These are phyloP conservation scores for Yamadazyma ubonensis DNA, from an alignment of 805 yeast species.

Conservation along the genomic window DNA sequence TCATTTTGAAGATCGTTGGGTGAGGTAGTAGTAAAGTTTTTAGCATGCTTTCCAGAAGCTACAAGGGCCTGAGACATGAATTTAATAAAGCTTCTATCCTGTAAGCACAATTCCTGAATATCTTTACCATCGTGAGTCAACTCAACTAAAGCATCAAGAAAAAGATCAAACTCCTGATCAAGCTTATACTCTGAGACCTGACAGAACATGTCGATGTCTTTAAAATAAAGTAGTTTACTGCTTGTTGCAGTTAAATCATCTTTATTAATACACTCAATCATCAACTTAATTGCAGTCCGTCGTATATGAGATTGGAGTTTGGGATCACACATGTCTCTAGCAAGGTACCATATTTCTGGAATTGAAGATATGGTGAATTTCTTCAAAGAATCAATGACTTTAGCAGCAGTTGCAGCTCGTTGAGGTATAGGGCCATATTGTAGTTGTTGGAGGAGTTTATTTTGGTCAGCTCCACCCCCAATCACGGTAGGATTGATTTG, in stretches of 20 bases:
- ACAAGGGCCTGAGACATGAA: constrained; percentile 17
- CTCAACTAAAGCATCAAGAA: constrained; percentile 44
- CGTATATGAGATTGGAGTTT: constrained; percentile 32
- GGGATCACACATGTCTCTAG: constrained; percentile 50
- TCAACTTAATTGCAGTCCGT: constrained; percentile 50
- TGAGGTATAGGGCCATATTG: constrained; percentile 33
- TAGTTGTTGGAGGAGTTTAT: constrained; percentile 37
- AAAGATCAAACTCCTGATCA: constrained; percentile 53
- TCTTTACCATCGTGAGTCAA: constrained; percentile 56
- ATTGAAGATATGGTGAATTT: constrained; percentile 56
- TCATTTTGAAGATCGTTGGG: constrained; percentile 12
- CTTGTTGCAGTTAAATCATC: constrained; percentile 51
- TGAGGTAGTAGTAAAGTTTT: constrained; percentile 7
- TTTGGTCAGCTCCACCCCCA: constrained; percentile 44
- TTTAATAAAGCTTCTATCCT: constrained; percentile 32
- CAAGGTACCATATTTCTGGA: constrained; percentile 75
- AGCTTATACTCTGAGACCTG: constrained; percentile 27
- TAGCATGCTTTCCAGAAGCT: constrained; percentile 14
- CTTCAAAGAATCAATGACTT: constrained; percentile 50
- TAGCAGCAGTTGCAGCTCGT: constrained; percentile 51
- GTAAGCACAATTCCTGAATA: constrained; percentile 49
- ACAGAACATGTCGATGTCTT: constrained; percentile 52
- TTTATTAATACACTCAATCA: constrained; percentile 53
- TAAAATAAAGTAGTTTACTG: constrained; percentile 54
- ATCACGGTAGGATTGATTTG: constrained; percentile 44